Conservation (phyloP, 257 asterid genomes). For the Nicotiana attenuata region DNA sequence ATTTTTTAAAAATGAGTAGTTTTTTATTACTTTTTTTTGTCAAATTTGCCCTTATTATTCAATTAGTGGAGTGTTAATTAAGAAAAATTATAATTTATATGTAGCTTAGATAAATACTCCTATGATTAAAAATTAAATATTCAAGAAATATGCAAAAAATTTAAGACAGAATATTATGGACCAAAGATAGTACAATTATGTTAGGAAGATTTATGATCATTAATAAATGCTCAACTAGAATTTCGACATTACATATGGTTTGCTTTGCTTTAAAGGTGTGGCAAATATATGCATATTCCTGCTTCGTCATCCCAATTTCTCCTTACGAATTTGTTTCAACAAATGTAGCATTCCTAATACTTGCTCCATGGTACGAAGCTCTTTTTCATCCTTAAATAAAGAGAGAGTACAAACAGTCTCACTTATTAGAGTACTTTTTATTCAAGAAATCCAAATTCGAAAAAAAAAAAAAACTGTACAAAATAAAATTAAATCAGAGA, state of each 20-base stretch:
- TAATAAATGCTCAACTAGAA: not conserved
- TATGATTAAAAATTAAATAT: too few species aligned
- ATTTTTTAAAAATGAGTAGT: too few species aligned
- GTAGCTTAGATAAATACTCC: too few species aligned
- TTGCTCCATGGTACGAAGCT: not conserved
- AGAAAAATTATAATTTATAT: too few species aligned
- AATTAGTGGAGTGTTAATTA: too few species aligned
- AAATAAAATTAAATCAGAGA: not conserved
- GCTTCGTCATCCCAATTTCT: not conserved
- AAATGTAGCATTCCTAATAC: not conserved
- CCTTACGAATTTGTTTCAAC: not conserved
- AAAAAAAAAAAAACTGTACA: too few species aligned
- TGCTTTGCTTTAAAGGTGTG: not conserved
- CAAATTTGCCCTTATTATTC: too few species aligned
- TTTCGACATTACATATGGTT: not conserved
- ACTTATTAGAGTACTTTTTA: not conserved
- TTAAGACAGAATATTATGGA: too few species aligned
- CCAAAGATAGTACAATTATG: not conserved
- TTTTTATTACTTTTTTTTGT: too few species aligned
- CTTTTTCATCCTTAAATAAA: not conserved
- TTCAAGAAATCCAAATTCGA: not conserved
- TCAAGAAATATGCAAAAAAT: too few species aligned
- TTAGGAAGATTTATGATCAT: not conserved
- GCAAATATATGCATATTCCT: not conserved
- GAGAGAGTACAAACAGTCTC: not conserved